Evolutionary conservation across 305 asterid genomes (phyloP).

Genomic region (Solanum chacoense): DNA sequence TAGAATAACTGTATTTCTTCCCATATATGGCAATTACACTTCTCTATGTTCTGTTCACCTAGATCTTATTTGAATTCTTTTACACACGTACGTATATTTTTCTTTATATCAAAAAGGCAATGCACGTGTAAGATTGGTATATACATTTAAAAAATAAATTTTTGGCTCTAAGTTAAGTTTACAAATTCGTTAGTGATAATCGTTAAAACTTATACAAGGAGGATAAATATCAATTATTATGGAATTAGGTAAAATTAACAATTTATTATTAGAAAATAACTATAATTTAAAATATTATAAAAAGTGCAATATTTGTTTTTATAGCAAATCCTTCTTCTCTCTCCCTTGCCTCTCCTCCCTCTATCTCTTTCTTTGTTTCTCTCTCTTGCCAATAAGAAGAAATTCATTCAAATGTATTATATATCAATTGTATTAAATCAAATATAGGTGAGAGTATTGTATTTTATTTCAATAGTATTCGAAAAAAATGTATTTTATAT

Average conservation of each 20-base stretch:
- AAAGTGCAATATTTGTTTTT: no score
- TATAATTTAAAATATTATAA: no score
- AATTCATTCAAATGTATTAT: no score
- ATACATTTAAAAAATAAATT: not conserved
- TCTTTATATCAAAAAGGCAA: not conserved
- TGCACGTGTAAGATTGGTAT: not conserved
- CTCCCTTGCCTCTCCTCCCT: not conserved
- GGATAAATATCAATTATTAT: not conserved
- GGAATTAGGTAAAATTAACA: not conserved
- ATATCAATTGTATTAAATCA: no score
- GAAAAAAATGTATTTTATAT: no score
- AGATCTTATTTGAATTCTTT: not conserved
- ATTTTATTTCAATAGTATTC: no score
- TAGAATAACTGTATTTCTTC: not conserved
- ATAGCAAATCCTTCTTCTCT: not conserved
- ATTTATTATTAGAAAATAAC: no score
- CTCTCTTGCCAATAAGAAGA: no score
- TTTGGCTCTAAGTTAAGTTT: not conserved
- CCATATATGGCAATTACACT: not conserved
- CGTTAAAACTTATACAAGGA: not conserved
- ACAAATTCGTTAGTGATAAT: not conserved
- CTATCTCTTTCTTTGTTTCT: not conserved
- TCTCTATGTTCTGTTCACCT: not conserved
- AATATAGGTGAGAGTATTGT: no score
- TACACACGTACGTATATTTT: not conserved